Evolutionary conservation across 345 rosid genomes (phyloP).

Genomic region (Arabis hirsuta): DNA sequence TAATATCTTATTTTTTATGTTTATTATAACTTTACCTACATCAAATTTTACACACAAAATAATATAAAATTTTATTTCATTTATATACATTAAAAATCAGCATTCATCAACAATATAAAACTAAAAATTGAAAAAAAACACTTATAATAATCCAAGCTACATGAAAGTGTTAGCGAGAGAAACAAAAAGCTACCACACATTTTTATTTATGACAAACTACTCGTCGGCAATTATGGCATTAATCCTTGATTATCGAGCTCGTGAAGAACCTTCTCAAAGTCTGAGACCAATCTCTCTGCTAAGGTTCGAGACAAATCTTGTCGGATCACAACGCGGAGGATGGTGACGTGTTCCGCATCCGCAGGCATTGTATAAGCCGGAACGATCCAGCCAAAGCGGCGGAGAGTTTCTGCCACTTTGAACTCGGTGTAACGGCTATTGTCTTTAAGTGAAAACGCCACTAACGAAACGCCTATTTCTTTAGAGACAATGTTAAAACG

Average conservation of each 20-base stretch:
- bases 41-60: neutral
- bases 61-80: constrained; percentile 2
- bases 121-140: neutral
- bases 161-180: too few relatives aligned
- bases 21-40: too few relatives aligned
- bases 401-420: constrained; percentile 42
- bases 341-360: constrained; percentile 70
- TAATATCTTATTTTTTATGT: too few relatives aligned
- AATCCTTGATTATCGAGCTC: constrained; percentile 63
- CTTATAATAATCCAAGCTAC: neutral
- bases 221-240: constrained; percentile 45
- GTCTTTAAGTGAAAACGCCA: constrained; percentile 78
- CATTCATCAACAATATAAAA: neutral
- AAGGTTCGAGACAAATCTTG: constrained; percentile 79
- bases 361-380: constrained; percentile 92
- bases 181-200: too few relatives aligned
- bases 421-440: constrained; percentile 61
- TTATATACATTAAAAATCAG: constrained; percentile 2
- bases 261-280: constrained; percentile 71
- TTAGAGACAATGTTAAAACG: constrained; percentile 72
- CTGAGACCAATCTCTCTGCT: constrained; percentile 62
- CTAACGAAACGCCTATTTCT: constrained; percentile 70
- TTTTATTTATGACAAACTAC: constrained; percentile 6
- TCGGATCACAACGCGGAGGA: constrained; percentile 75
- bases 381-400: constrained; percentile 78